These are phyloP conservation scores for Lentinus tigrinus DNA, from an alignment of 768 basidiomycete species.

Conservation along the genomic window DNA sequence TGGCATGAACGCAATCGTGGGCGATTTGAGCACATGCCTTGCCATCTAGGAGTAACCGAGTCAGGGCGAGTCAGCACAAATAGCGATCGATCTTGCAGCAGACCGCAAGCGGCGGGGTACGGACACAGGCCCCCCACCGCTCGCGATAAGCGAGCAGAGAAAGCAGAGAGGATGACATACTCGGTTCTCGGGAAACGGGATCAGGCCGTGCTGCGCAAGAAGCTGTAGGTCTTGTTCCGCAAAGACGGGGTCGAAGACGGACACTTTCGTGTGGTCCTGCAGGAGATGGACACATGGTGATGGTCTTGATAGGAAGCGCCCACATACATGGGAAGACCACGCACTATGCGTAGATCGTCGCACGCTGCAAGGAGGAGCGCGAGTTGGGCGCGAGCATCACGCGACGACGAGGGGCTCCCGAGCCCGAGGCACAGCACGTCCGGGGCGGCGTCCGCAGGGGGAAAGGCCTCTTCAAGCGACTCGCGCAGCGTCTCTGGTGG, in stretches of 20 bases:
- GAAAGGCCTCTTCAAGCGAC: slow-evolving; percentile 18
- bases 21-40: slow-evolving; percentile 32
- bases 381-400: slow-evolving; percentile 65
- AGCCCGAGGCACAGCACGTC: slow-evolving; percentile 68
- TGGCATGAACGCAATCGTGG: slow-evolving; percentile 75
- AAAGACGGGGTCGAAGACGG: slow-evolving; percentile 75
- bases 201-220: slow-evolving; percentile 40
- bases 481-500: slow-evolving; percentile 24
- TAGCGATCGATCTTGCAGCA: not conserved
- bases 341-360: slow-evolving; percentile 55
- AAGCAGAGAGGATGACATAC: slow-evolving; percentile 38
- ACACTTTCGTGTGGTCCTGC: slow-evolving; percentile 49
- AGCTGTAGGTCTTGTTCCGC: slow-evolving; percentile 56
- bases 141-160: not conserved
- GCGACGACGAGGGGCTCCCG: slow-evolving; percentile 66
- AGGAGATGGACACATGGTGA: slow-evolving; percentile 20
- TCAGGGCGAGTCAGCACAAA: slow-evolving; percentile 2
- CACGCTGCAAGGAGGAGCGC: slow-evolving; percentile 61
- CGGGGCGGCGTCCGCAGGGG: slow-evolving; percentile 19
- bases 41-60: slow-evolving; percentile 30
- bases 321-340: slow-evolving; percentile 34
- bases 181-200: slow-evolving; percentile 42
- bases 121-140: too few species aligned
- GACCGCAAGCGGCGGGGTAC: not conserved
- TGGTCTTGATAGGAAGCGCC: not conserved